Conservation (phyloP, 768 basidiomycete genomes). For the Collybiopsis luxurians region DNA sequence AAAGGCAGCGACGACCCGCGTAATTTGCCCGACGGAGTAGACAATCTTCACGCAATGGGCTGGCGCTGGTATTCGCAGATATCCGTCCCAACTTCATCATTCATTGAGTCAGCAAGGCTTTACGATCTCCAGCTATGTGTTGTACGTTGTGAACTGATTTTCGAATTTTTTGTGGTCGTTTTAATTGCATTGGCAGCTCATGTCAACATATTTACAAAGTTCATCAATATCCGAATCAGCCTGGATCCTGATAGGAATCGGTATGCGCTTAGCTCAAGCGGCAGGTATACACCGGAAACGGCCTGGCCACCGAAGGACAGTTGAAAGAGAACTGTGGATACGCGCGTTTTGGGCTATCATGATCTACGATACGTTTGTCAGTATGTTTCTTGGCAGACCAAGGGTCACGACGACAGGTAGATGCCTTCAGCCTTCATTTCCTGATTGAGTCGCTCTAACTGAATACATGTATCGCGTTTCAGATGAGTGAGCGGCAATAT, state of each 20-base stretch:
- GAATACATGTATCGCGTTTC: not conserved
- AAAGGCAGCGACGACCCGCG: constrained; percentile 59
- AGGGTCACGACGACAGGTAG: not conserved
- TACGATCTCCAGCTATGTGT: constrained; percentile 2
- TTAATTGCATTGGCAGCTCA: no score
- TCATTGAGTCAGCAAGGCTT: not conserved
- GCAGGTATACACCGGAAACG: not conserved
- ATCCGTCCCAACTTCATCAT: not conserved
- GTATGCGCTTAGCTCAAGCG: constrained; percentile 61
- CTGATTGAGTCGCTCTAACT: no score
- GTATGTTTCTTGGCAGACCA: constrained; percentile 49
- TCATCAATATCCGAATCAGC: constrained; percentile 49
- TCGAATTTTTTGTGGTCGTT: constrained; percentile 33
- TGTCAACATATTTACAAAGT: constrained; percentile 41
- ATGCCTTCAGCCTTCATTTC: no score
- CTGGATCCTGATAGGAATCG: constrained; percentile 66
- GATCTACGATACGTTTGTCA: constrained; percentile 11
- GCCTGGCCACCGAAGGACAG: constrained; percentile 8
- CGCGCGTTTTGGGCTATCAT: constrained; percentile 57
- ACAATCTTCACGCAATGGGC: not conserved
- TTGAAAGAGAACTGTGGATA: constrained; percentile 61
- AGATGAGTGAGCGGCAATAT: not conserved
- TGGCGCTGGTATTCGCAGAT: not conserved
- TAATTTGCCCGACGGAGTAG: constrained; percentile 49
- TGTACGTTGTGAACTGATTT: constrained; percentile 68